A percentile compares a stretch with the other conserved stretches of the same genome.
Conservation (phyloP, 2,329 filamentous ascomycete species). For the Trichophyton simii region DNA sequence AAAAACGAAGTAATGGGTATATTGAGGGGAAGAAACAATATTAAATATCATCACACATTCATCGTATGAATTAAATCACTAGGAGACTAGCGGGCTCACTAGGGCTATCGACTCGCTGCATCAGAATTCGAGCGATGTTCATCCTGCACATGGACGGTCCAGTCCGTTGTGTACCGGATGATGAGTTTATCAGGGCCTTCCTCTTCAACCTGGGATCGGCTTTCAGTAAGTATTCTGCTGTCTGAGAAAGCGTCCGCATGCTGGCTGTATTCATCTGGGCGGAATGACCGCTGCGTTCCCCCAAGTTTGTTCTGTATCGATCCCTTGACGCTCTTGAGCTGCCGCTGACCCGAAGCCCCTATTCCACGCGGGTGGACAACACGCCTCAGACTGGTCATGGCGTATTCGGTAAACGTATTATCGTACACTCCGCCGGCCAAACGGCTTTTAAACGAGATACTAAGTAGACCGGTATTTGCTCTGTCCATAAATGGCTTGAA, state of each 20-base stretch:
- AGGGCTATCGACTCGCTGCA: not conserved
- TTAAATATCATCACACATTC: not conserved
- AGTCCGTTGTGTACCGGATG: slow-evolving; percentile 12
- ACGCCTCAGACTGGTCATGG: not conserved
- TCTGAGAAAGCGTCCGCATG: not conserved
- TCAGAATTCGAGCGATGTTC: not conserved
- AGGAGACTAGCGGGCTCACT: too few species aligned
- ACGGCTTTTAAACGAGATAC: not conserved
- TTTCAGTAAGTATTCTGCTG: not conserved
- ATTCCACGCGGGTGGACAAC: not conserved
- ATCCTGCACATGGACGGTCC: slow-evolving; percentile 7
- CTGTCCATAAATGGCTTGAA: slow-evolving; percentile 4
- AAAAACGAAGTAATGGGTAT: not conserved
- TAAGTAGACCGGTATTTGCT: not conserved
- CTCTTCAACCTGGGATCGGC: not conserved
- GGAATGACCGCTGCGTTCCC: not conserved
- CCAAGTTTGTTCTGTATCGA: not conserved
- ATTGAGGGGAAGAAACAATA: not conserved
- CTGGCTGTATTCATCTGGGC: slow-evolving; percentile 1
- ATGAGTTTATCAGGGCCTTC: slow-evolving; percentile 9
- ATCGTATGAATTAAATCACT: not conserved
- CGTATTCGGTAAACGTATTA: not conserved
- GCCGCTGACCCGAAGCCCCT: not conserved
- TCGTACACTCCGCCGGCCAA: not conserved
- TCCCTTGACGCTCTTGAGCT: not conserved